phyloP scores from a whole-genome alignment of 1,284 basidiomycete genomes.

The Ceraceosorus guamensis region DNA sequence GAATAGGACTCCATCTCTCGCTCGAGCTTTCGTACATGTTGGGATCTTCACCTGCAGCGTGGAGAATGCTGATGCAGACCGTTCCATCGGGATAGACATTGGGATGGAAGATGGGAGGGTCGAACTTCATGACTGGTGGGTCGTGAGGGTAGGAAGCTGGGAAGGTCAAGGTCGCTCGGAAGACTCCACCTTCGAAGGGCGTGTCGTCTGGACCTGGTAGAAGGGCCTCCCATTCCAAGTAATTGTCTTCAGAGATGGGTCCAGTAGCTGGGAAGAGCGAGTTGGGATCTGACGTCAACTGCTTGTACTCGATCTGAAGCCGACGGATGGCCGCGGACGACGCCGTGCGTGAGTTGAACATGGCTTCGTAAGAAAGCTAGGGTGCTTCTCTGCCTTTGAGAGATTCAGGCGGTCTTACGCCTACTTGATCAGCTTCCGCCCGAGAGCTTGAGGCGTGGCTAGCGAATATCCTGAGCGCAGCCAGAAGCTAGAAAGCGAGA shows the following conservation, averaged over 20 bases:
- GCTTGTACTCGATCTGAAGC: slow-evolving; percentile 48
- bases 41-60: slow-evolving; percentile 86
- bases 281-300: slow-evolving; percentile 43
- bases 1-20: slow-evolving; percentile 96
- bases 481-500: no score
- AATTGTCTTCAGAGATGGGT: slow-evolving; percentile 85
- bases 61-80: slow-evolving; percentile 97
- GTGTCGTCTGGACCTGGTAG: slow-evolving; percentile 95
- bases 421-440: no score
- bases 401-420: no score
- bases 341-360: slow-evolving; percentile 5
- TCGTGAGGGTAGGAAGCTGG: slow-evolving; percentile 47
- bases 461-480: no score
- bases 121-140: slow-evolving; percentile 72
- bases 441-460: no score
- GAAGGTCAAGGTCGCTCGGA: slow-evolving; percentile 83
- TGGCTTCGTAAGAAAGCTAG: neutral
- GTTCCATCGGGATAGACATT: slow-evolving; percentile 93
- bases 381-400: no score
- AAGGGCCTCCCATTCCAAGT: slow-evolving; percentile 96
- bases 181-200: slow-evolving; percentile 96
- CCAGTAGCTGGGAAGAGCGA: slow-evolving; percentile 54
- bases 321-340: slow-evolving; percentile 41
- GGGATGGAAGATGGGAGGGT: slow-evolving; percentile 92
- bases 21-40: slow-evolving; percentile 73